Evolutionary conservation across 2,329 filamentous ascomycete genomes (phyloP).

Genomic region (Peltaster fructicola): DNA sequence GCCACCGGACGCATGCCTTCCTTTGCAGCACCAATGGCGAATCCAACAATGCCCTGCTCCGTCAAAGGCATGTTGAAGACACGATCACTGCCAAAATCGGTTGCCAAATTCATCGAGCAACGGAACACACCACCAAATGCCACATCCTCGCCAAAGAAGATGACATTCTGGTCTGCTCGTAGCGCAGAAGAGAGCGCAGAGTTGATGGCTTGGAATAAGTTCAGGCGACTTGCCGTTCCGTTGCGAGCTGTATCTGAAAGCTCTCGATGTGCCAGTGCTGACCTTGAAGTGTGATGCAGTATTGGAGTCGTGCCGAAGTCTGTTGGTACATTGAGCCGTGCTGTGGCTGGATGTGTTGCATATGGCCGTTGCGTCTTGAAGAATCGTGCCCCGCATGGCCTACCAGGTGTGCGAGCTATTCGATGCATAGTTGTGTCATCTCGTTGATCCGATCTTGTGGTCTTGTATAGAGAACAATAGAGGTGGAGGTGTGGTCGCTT

Average conservation of each 20-base stretch:
- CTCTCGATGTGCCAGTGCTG: slow-evolving; percentile 53
- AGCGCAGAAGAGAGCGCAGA: slow-evolving; percentile 71
- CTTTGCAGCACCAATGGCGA: slow-evolving; percentile 75
- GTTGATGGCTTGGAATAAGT: slow-evolving; percentile 88
- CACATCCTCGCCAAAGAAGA: slow-evolving; percentile 93
- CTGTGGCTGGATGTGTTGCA: slow-evolving; percentile 31
- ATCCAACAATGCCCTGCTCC: slow-evolving; percentile 88
- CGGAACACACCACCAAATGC: slow-evolving; percentile 94
- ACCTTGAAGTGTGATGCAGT: slow-evolving; percentile 60
- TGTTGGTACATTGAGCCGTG: slow-evolving; percentile 63
- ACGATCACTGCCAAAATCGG: slow-evolving; percentile 69
- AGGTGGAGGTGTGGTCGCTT: slow-evolving; percentile 1
- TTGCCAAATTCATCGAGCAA: slow-evolving; percentile 59
- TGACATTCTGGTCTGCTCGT: slow-evolving; percentile 63
- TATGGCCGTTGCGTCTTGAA: slow-evolving; percentile 19
- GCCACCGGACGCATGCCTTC: slow-evolving; percentile 86
- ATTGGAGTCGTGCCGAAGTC: slow-evolving; percentile 74
- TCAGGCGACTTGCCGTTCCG: slow-evolving; percentile 61
- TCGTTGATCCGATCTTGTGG: slow-evolving; percentile 1
- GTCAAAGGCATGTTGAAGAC: slow-evolving; percentile 94
- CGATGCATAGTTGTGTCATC: neutral
- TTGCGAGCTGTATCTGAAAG: slow-evolving; percentile 32
- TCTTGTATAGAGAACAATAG: slow-evolving; percentile 1
- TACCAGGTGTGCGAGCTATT: neutral
- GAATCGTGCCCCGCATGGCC: neutral